Conservation (phyloP, 164 flowering plant species). For the Magnolia changhungtana region DNA sequence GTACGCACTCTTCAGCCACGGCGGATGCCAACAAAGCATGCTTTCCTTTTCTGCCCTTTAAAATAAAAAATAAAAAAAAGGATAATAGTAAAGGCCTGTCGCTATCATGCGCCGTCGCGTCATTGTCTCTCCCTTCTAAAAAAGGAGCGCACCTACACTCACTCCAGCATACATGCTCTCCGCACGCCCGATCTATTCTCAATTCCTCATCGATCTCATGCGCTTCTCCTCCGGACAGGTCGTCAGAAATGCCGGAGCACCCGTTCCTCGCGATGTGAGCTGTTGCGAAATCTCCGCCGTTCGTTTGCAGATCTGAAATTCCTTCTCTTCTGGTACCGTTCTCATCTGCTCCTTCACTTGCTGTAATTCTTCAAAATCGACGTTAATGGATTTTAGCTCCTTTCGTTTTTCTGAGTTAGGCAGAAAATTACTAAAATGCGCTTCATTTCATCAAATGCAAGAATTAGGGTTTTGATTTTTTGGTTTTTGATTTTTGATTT, state of each 20-base stretch:
- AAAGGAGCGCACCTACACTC: background rate
- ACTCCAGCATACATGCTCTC: background rate
- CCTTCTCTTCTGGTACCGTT: background rate
- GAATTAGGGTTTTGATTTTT: too few relatives aligned
- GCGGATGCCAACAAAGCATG: background rate
- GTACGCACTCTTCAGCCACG: background rate
- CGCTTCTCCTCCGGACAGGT: background rate
- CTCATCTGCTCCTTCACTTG: background rate
- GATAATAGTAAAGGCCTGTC: conserved; percentile 17
- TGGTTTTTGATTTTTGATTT: too few relatives aligned
- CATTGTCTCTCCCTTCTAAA: conserved; percentile 22
- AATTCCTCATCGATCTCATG: background rate
- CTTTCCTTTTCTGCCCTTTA: background rate
- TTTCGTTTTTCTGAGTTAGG: too few relatives aligned
- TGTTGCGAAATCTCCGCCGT: background rate
- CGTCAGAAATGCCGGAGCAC: conserved; percentile 10
- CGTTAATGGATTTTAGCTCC: too few relatives aligned
- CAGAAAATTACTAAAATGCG: too few relatives aligned
- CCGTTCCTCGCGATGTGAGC: background rate
- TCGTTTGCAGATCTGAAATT: background rate
- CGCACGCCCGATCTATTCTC: background rate
- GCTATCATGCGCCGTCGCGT: conserved; percentile 42
- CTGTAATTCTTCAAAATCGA: too few relatives aligned
- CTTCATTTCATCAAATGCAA: too few relatives aligned
- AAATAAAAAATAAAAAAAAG: background rate